Conservation (phyloP, 306 rosid species). For the Vigna nakashimae region DNA sequence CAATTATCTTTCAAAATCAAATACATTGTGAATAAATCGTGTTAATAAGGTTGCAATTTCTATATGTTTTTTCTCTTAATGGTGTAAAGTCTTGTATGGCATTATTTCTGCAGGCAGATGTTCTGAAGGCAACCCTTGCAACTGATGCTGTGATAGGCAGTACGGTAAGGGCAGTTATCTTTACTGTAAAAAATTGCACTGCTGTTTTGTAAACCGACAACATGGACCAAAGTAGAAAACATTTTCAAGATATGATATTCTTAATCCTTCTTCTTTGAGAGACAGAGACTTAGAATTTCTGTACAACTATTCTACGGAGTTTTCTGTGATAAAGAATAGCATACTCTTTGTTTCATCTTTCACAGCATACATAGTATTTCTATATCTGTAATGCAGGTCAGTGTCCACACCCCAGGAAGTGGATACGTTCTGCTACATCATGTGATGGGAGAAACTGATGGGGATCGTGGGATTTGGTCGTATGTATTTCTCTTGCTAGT, state of each 20-base stretch:
- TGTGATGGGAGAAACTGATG: constrained; percentile 97
- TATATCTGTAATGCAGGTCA: constrained; percentile 61
- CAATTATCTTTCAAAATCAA: not conserved
- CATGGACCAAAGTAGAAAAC: not conserved
- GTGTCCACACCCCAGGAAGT: constrained; percentile 90
- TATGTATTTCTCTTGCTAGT: constrained; percentile 62
- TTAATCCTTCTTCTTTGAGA: constrained; percentile 30
- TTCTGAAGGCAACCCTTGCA: constrained; percentile 93
- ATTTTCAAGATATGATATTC: constrained; percentile 26
- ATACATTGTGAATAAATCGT: not conserved
- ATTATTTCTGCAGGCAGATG: constrained; percentile 68
- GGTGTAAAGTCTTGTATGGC: constrained; percentile 41
- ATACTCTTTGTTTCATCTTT: constrained; percentile 25
- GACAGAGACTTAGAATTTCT: not conserved
- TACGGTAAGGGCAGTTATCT: constrained; percentile 62
- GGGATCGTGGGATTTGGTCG: constrained; percentile 96
- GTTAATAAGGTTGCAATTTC: constrained; percentile 21
- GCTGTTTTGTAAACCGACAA: constrained; percentile 1
- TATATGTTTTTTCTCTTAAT: constrained; percentile 7
- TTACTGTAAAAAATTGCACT: constrained; percentile 14
- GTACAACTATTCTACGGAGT: constrained; percentile 32
- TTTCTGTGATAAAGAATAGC: constrained; percentile 27
- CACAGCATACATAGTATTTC: constrained; percentile 9
- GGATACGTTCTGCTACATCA: constrained; percentile 98
- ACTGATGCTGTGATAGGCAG: constrained; percentile 92